Conservation (phyloP, 2,329 filamentous ascomycete species). For the Neodidymelliopsis sp. region DNA sequence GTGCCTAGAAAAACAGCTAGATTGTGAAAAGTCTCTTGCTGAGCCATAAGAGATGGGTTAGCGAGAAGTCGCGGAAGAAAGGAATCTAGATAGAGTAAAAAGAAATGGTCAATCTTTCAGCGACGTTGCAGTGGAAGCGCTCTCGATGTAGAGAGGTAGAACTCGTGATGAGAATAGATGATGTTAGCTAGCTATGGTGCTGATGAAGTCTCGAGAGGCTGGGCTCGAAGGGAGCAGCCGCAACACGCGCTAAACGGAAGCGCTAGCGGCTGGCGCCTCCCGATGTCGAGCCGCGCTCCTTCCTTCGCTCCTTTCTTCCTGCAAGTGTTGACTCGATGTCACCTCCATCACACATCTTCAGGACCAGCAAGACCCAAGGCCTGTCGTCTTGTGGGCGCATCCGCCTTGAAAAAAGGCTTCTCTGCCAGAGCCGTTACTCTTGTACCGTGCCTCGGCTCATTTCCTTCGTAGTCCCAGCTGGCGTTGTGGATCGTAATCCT, state of each 20-base stretch:
- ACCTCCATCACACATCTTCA: conserved; percentile 58
- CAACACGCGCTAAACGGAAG: neutral
- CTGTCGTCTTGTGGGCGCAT: conserved; percentile 71
- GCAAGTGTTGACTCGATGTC: neutral
- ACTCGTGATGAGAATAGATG: too few relatives aligned
- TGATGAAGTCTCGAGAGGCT: neutral
- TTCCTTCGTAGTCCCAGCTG: conserved; percentile 75
- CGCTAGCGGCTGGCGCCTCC: conserved; percentile 4
- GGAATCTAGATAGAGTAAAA: neutral
- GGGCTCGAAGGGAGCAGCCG: conserved; percentile 12
- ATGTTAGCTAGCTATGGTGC: neutral
- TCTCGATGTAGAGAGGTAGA: too few relatives aligned
- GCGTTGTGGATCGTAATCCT: conserved; percentile 78
- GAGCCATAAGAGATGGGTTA: neutral
- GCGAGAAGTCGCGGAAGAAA: neutral
- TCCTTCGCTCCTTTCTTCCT: conserved; percentile 14
- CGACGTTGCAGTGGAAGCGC: neutral
- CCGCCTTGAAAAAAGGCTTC: conserved; percentile 71
- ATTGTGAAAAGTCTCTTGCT: neutral
- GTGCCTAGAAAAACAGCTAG: neutral
- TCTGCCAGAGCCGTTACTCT: conserved; percentile 75
- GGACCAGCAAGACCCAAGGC: conserved; percentile 69
- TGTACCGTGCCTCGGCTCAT: conserved; percentile 73
- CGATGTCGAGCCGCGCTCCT: conserved; percentile 3
- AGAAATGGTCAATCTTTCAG: neutral